Evolutionary conservation across 2,329 filamentous ascomycete genomes (phyloP), one percentile per base, ranked within the genome.

Genomic region (Colletotrichum echinochloae): DNA sequence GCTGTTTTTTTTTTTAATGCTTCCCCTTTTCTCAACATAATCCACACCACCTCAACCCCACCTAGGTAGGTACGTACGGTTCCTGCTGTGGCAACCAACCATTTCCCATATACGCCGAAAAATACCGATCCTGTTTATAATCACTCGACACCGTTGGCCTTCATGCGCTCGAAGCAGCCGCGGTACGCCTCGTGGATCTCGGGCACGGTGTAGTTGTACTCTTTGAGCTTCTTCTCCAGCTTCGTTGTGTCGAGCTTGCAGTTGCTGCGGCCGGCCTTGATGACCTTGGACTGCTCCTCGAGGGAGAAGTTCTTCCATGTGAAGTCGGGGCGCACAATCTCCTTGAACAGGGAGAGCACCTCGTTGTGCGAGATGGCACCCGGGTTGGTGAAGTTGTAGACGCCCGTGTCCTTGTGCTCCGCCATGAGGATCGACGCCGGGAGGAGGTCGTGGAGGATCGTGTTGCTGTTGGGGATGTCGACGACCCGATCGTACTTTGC

Each of bases 321-420:
- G 74, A 90, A 88, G 35, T 76, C 77, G 1, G 90, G 90, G 49
- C 89, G 85, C 46, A 92, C 86, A 73, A 90, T 88, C 72, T 91
- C 85, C 75, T 86, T 87, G 81, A 91, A 91, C 51, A 92, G 81
- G 2, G 81, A 74, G 48, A 92, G 82, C 8, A 92, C 89, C 79
- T 92, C 89, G 78, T 92, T 92, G 80, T 92, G 90, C n/a, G 88
- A 90, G 77, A 92, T 91, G 73, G 89, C 88, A 16, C 90, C 90
- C 0, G 90, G 90, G 80, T 92, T 92, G 71, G 89, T 91, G 78
- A 92, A 91, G 81, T 92, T 92, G 80, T 89, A 91, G 74, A 92
- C 82, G 23, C 90, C 90, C 1, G 85, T 87, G 51, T 91, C 89
- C 49, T 82, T 81, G 79, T 90, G 84, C 78, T 91, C 87, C 35